Evolutionary conservation across 148 eudicot species (phyloP).

Genomic region (Vaccinium corymbosum): DNA sequence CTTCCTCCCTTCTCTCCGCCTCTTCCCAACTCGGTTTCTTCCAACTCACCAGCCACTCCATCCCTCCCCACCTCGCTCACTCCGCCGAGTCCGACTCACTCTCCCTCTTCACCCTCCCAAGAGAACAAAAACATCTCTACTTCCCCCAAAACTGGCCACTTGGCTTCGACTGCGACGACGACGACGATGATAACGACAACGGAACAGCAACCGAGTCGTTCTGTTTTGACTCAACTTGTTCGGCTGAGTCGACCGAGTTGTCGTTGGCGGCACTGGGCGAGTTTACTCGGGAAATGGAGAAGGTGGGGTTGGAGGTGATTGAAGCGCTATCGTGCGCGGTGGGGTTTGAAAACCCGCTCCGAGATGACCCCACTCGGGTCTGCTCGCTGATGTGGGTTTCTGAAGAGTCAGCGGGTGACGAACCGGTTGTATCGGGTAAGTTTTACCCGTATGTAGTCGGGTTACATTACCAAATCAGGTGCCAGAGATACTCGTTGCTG

Average conservation of each 20-base stretch:
- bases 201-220: slow-evolving; percentile 31
- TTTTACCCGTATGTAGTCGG: slow-evolving; percentile 72
- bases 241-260: slow-evolving; percentile 29
- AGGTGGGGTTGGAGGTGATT: slow-evolving; percentile 49
- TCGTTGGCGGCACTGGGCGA: slow-evolving; percentile 33
- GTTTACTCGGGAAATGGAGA: slow-evolving; percentile 56
- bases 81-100: slow-evolving; percentile 53
- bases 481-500: slow-evolving; percentile 35
- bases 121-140: slow-evolving; percentile 23
- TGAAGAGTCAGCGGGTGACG: slow-evolving; percentile 21
- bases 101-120: slow-evolving; percentile 45
- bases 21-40: slow-evolving; percentile 50
- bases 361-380: slow-evolving; percentile 25
- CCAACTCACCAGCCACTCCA: slow-evolving; percentile 51
- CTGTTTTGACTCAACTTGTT: slow-evolving; percentile 42
- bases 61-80: slow-evolving; percentile 47
- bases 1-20: slow-evolving; percentile 28
- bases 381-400: slow-evolving; percentile 70
- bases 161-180: slow-evolving; percentile 43
- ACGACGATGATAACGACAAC: slow-evolving; percentile 19
- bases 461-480: slow-evolving; percentile 52
- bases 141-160: slow-evolving; percentile 60
- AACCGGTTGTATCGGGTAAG: slow-evolving; percentile 26
- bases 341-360: slow-evolving; percentile 49
- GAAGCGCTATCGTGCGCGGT: slow-evolving; percentile 41